Conservation (phyloP, 2,329 filamentous ascomycete genomes). For the Scolecobasidium constrictum region DNA sequence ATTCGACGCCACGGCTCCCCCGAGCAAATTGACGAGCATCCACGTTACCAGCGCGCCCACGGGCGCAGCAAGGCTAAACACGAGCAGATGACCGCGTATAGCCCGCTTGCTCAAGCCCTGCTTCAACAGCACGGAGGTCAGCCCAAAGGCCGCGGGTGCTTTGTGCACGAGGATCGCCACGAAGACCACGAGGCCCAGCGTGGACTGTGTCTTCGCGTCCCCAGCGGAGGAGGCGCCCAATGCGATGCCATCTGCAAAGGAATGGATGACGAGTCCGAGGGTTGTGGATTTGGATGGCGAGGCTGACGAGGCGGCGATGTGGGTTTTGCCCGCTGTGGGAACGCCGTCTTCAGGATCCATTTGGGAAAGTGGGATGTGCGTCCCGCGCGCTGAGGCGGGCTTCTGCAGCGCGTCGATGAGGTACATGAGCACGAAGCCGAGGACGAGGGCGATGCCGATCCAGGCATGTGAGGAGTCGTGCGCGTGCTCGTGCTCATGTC, state of each 20-base stretch:
- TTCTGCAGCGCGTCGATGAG: constrained; percentile 56
- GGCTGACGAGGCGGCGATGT: constrained; percentile 17
- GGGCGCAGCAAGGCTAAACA: constrained; percentile 88
- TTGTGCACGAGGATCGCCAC: constrained; percentile 97
- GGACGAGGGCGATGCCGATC: constrained; percentile 75
- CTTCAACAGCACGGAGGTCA: constrained; percentile 82
- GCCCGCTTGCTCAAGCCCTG: constrained; percentile 83
- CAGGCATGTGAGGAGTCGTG: constrained; percentile 45
- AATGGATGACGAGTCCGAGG: constrained; percentile 89
- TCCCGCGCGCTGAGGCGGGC: constrained; percentile 11
- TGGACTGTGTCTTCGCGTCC: constrained; percentile 50
- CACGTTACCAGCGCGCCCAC: constrained; percentile 77
- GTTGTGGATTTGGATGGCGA: constrained; percentile 44
- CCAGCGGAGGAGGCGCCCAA: constrained; percentile 68
- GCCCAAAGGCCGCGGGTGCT: constrained; percentile 85
- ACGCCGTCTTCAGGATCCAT: constrained; percentile 44
- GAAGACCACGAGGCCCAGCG: constrained; percentile 84
- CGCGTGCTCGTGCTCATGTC: not conserved
- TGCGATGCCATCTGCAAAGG: constrained; percentile 88
- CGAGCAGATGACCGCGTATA: constrained; percentile 71
- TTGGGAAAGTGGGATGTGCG: constrained; percentile 67
- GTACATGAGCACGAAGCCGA: constrained; percentile 95
- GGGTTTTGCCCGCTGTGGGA: constrained; percentile 19
- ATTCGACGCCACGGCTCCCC: constrained; percentile 64
- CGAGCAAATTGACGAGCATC: constrained; percentile 60